Evolutionary conservation across 2,329 filamentous ascomycete species (phyloP).

Genomic region (Celoporthe dispersa): DNA sequence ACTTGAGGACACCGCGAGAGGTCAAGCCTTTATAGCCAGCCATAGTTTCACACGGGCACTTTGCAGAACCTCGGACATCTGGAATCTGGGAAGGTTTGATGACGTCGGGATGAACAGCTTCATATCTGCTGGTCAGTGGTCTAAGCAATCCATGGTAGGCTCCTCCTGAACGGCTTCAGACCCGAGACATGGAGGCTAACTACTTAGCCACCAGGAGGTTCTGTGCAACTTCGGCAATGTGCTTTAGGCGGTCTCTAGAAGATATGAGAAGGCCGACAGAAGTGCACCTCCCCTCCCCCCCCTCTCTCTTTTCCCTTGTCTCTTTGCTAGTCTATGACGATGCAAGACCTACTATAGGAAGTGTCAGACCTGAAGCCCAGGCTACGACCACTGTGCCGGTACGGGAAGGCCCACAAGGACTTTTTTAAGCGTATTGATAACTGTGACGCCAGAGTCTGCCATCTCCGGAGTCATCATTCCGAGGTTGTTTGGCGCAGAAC

Average conservation of each 20-base stretch:
- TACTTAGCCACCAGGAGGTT: not conserved
- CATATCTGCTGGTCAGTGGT: not conserved
- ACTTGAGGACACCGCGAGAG: not conserved
- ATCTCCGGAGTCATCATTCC: conserved; percentile 1
- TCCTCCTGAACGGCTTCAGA: not conserved
- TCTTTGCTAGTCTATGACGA: not conserved
- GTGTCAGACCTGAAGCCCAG: not conserved
- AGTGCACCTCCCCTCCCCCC: too few relatives aligned
- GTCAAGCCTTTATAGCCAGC: conserved; percentile 1
- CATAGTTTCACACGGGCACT: not conserved
- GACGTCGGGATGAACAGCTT: not conserved
- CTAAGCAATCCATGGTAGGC: not conserved
- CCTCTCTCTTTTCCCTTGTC: too few relatives aligned
- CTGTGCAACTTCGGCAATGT: not conserved
- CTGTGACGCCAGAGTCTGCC: not conserved
- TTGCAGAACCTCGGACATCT: not conserved
- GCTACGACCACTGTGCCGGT: not conserved
- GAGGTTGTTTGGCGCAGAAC: not conserved
- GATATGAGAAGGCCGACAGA: not conserved
- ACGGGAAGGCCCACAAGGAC: not conserved
- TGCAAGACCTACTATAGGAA: not conserved
- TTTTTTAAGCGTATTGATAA: not conserved
- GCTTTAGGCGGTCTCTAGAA: not conserved
- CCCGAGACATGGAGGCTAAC: not conserved
- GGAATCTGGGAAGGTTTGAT: not conserved